Conservation (phyloP, 2,329 filamentous ascomycete genomes). For the Cladosporium sp. region DNA sequence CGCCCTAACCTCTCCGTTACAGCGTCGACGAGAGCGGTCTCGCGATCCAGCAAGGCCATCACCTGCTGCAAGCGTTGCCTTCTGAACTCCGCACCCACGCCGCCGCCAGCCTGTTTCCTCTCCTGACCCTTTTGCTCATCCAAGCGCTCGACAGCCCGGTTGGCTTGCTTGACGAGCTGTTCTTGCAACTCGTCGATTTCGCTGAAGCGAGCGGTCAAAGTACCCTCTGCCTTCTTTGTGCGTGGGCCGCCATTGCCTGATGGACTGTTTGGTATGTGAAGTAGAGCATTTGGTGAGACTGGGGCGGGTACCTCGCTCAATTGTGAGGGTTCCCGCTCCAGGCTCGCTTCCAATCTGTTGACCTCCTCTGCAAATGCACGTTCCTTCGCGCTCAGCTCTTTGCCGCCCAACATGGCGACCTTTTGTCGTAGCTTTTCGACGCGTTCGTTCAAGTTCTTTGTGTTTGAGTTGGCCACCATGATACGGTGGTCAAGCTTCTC, state of each 20-base stretch:
- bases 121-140: constrained; percentile 34
- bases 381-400: constrained; percentile 60
- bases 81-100: constrained; percentile 59
- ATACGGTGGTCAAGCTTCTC: constrained; percentile 62
- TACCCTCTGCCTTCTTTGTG: constrained; percentile 11
- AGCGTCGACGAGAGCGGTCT: constrained; percentile 68
- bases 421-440: constrained; percentile 60
- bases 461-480: constrained; percentile 54
- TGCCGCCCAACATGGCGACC: constrained; percentile 49
- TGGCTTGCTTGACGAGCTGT: constrained; percentile 31
- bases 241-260: neutral
- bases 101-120: constrained; percentile 41
- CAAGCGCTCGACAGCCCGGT: constrained; percentile 28
- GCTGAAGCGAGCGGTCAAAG: constrained; percentile 27
- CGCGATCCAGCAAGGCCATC: constrained; percentile 62
- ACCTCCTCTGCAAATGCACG: constrained; percentile 60
- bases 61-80: constrained; percentile 65
- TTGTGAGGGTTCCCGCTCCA: neutral
- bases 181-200: constrained; percentile 32
- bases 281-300: constrained; percentile 34
- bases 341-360: constrained; percentile 40
- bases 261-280: constrained; percentile 28
- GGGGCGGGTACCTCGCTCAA: constrained; percentile 1
- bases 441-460: constrained; percentile 58
- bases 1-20: constrained; percentile 63